Evolutionary conservation across 306 rosid species (phyloP).

Genomic region (Vicia sativa): DNA sequence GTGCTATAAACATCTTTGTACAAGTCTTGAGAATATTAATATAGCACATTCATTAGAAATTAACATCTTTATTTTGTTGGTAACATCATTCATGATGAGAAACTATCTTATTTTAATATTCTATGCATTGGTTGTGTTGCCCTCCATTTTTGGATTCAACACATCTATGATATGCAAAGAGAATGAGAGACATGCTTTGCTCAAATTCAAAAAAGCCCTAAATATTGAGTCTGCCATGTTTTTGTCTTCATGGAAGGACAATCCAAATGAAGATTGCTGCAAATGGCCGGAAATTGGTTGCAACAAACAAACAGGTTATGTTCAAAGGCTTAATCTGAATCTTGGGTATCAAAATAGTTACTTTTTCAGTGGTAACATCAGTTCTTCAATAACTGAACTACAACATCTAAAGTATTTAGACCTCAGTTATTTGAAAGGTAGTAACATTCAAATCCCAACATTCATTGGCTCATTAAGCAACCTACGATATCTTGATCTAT

Average conservation of each 20-base stretch:
- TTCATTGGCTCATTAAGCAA: slow-evolving; percentile 14
- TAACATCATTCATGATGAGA: not conserved
- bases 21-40: no score
- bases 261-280: slow-evolving; percentile 3
- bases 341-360: no score
- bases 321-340: no score
- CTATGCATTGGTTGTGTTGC: no score
- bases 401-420: slow-evolving; percentile 3
- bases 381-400: slow-evolving; percentile 3
- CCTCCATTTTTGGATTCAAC: no score
- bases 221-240: not conserved
- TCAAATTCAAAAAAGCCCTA: slow-evolving; percentile 20
- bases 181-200: slow-evolving; percentile 7
- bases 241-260: slow-evolving; percentile 18
- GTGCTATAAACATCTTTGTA: no score
- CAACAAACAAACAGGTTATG: slow-evolving; percentile 17
- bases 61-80: not conserved
- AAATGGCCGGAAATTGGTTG: not conserved
- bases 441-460: not conserved
- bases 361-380: not conserved
- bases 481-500: slow-evolving; percentile 23
- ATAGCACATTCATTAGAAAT: not conserved
- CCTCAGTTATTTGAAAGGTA: not conserved
- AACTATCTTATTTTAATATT: no score
- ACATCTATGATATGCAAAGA: not conserved